Percentiles rank a stretch among this genome's conserved stretches.
Conservation (phyloP, 441 rosid species). For the Bruguiera hainesii region DNA sequence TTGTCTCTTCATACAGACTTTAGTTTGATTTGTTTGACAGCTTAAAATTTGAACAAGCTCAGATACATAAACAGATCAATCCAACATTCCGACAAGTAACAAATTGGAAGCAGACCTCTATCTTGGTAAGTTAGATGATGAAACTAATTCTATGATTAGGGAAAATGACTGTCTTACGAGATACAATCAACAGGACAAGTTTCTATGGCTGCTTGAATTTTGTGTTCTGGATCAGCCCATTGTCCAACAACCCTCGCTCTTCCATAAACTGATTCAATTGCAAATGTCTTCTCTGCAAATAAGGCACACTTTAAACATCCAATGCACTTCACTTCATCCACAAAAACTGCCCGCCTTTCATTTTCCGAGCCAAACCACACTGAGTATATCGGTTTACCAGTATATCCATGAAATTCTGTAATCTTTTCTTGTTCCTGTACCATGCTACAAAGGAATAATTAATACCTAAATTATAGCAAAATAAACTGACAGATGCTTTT, state of each 20-base stretch:
- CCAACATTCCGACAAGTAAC: background rate
- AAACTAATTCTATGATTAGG: background rate
- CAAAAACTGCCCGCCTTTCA: conserved; percentile 76
- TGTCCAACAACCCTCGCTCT: conserved; percentile 90
- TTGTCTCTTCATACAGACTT: background rate
- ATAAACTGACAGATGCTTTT: too few relatives aligned
- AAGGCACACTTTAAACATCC: conserved; percentile 94
- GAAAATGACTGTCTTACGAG: conserved; percentile 39
- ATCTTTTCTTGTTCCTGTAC: conserved; percentile 71
- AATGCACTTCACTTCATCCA: conserved; percentile 89
- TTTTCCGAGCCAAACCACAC: conserved; percentile 72
- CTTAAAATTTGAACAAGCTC: background rate
- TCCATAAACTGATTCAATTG: conserved; percentile 67
- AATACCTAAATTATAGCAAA: too few relatives aligned
- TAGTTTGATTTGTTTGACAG: background rate
- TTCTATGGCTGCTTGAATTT: conserved; percentile 71
- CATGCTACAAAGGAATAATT: background rate
- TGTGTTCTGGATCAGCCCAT: conserved; percentile 86
- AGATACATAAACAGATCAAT: background rate
- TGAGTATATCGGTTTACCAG: conserved; percentile 73
- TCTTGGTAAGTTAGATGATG: background rate
- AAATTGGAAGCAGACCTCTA: background rate
- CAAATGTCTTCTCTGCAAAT: conserved; percentile 72
- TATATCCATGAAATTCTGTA: conserved; percentile 64
- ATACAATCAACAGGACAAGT: conserved; percentile 86